A percentile compares a stretch with the other conserved stretches of the same genome.
Conservation (phyloP, 345 rosid genomes). For the Aquilaria malaccensis region DNA sequence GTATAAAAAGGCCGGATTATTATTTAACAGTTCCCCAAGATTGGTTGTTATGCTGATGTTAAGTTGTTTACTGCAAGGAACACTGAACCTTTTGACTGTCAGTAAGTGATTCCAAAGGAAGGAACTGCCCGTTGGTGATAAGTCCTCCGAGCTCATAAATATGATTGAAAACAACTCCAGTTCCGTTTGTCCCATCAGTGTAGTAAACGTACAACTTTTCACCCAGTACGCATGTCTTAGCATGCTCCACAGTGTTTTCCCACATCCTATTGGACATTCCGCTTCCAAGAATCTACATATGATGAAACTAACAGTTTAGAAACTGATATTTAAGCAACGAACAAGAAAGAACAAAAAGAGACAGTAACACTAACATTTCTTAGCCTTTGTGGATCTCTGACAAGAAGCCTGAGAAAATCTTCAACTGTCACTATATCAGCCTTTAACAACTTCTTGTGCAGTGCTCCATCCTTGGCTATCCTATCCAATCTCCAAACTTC, state of each 20-base stretch:
- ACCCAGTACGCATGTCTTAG: conserved; percentile 85
- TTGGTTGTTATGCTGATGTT: neutral
- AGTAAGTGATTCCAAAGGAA: conserved; percentile 62
- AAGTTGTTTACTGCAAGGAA: conserved; percentile 2
- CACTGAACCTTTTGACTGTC: conserved; percentile 65
- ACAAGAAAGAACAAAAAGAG: conserved; percentile 1
- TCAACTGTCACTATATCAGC: conserved; percentile 60
- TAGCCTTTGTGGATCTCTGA: conserved; percentile 61
- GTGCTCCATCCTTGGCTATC: conserved; percentile 93
- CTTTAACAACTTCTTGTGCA: conserved; percentile 72
- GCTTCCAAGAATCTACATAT: conserved; percentile 74
- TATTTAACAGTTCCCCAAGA: too few relatives aligned
- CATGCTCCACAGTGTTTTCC: conserved; percentile 92
- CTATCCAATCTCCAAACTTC: conserved; percentile 97
- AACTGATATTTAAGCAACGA: neutral
- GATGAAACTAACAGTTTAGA: neutral
- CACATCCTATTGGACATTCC: conserved; percentile 99
- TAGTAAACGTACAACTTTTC: conserved; percentile 75
- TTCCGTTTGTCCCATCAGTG: conserved; percentile 40
- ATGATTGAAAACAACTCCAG: conserved; percentile 79
- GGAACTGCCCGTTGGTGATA: conserved; percentile 68
- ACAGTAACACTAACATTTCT: conserved; percentile 48
- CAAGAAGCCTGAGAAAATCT: conserved; percentile 79
- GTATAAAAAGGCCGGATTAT: neutral
- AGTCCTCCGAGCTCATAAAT: conserved; percentile 82